Evolutionary conservation across 2,329 filamentous ascomycete species (phyloP).

Genomic region (Arachnopeziza araneosa): DNA sequence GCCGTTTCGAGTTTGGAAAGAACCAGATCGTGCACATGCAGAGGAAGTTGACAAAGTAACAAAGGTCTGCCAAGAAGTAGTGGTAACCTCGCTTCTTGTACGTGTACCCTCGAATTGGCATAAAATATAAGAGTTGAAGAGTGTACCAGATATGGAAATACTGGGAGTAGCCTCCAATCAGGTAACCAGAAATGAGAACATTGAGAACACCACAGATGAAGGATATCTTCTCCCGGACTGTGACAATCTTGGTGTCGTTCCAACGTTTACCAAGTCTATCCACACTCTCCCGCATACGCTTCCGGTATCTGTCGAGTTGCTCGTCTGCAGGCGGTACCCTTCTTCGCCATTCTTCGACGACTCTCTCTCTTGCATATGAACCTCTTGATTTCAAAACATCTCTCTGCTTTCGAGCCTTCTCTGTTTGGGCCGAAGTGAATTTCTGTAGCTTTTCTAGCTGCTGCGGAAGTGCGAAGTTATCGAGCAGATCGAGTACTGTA

Average conservation of each 20-base stretch:
- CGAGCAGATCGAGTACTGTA: slow-evolving; percentile 86
- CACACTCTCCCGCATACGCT: slow-evolving; percentile 82
- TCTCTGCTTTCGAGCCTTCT: slow-evolving; percentile 77
- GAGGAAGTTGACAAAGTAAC: slow-evolving; percentile 95
- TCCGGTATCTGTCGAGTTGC: slow-evolving; percentile 84
- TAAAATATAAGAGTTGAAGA: slow-evolving; percentile 82
- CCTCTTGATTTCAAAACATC: slow-evolving; percentile 74
- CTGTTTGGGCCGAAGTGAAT: slow-evolving; percentile 73
- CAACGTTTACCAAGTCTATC: slow-evolving; percentile 79
- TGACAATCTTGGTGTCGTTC: slow-evolving; percentile 87
- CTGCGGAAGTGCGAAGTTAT: slow-evolving; percentile 86
- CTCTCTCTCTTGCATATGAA: slow-evolving; percentile 74
- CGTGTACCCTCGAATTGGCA: slow-evolving; percentile 89
- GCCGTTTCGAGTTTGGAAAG: slow-evolving; percentile 82
- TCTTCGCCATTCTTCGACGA: slow-evolving; percentile 89
- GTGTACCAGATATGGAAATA: slow-evolving; percentile 94
- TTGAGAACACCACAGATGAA: slow-evolving; percentile 97
- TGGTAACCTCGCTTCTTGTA: slow-evolving; percentile 91
- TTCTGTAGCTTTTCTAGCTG: slow-evolving; percentile 87
- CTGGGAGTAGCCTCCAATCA: slow-evolving; percentile 80
- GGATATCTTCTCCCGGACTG: slow-evolving; percentile 84
- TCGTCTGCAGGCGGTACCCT: slow-evolving; percentile 84
- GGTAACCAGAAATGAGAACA: slow-evolving; percentile 92
- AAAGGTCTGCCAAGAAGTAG: slow-evolving; percentile 95
- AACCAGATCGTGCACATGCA: slow-evolving; percentile 79